Evolutionary conservation across 345 rosid genomes (phyloP), one percentile per base, ranked within the genome.

Genomic region (Limnanthes douglasii): DNA sequence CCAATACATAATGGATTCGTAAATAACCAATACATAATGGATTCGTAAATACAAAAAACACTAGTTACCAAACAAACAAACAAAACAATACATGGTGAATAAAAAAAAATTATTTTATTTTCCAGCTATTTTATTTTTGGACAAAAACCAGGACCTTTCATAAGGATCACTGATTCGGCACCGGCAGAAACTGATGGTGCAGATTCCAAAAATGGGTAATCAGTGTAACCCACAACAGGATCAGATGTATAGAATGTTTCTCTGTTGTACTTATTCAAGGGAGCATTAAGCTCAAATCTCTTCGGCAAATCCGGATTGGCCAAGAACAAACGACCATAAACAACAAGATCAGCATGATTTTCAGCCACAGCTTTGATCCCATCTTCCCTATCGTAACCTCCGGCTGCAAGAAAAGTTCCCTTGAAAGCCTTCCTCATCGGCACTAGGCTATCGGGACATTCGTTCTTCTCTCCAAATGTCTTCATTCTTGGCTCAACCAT

Each of bases 241-340:
- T 75, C 73, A 3, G 56, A 15, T 0, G 4, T 31, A 34, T 70
- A 74, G 50, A 74, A 74, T 2, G 77, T 78, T 1, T 46, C 8
- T 14, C 74, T 55, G 21, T 72, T 33, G 16, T 74, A 78, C 39
- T 56, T 43, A 57, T 72, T 78, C 22, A 78, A 59, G 10, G 68
- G 59, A 11, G 86, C 75, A 59, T 62, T 43, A 8, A 78, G 34
- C 54, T 65, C 58, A 18, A 73, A 83, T 56, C 86, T 66, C 53
- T 44, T 63, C 0, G 90, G 86, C 39, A 83, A 36, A 54, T 72
- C 94, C 0, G 90, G 95, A 50, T 83, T 78, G 0, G 90, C 79
- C 31, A 81, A 29, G 43, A 74, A 82, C 31, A 38, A 38, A 3
- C 75, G 64, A 24, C 90, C 82, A 12, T 51, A 82, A 10, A 61